Evolutionary conservation across 2,329 filamentous ascomycete genomes (phyloP).

Genomic region (Mariannaea sp.): DNA sequence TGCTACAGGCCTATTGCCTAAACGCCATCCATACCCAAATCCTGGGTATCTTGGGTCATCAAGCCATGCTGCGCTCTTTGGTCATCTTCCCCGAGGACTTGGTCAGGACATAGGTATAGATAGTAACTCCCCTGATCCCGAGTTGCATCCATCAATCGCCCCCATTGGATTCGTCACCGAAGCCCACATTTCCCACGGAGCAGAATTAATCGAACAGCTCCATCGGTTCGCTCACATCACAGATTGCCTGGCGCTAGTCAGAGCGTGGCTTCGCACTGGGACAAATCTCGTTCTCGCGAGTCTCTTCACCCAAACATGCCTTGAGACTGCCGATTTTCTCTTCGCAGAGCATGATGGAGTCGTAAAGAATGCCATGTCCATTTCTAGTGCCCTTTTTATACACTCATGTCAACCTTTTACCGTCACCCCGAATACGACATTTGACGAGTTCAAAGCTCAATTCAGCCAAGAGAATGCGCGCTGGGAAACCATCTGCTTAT

Average conservation of each 20-base stretch:
- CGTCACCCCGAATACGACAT: not conserved
- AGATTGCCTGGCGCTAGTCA: not conserved
- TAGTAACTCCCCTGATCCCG: too few relatives aligned
- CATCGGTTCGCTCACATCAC: not conserved
- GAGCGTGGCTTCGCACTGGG: constrained; percentile 1
- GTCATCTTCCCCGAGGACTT: constrained; percentile 15
- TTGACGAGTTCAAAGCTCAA: constrained; percentile 21
- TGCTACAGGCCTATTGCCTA: not conserved
- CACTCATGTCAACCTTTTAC: constrained; percentile 15
- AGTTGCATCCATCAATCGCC: not conserved
- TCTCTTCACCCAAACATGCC: constrained; percentile 5
- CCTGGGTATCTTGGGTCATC: constrained; percentile 32
- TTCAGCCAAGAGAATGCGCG: constrained; percentile 24
- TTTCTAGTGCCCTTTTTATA: constrained; percentile 16
- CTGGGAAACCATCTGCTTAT: constrained; percentile 36
- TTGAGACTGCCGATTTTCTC: not conserved
- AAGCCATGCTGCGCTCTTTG: constrained; percentile 27
- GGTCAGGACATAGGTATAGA: too few relatives aligned
- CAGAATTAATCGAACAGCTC: constrained; percentile 5
- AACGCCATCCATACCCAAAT: constrained; percentile 26
- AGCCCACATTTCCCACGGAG: constrained; percentile 5
- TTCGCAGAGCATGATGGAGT: not conserved
- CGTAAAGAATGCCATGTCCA: not conserved
- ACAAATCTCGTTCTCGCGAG: constrained; percentile 11
- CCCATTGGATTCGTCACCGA: not conserved